Conservation (phyloP, 2,329 filamentous ascomycete species). For the Aaosphaeria pasadenensis region DNA sequence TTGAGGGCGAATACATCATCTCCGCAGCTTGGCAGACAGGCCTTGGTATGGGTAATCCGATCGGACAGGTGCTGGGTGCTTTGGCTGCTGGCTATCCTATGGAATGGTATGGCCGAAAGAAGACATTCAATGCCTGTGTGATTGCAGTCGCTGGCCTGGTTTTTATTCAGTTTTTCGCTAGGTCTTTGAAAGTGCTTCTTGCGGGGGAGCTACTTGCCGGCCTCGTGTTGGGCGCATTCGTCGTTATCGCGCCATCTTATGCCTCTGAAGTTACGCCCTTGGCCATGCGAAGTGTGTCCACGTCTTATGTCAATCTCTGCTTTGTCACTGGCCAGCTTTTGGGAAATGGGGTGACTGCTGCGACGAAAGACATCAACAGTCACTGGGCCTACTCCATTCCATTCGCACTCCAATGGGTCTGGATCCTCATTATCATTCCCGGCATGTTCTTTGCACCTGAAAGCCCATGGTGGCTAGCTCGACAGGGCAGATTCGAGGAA, state of each 20-base stretch:
- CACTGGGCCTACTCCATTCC: conserved; percentile 63
- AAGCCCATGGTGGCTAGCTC: conserved; percentile 73
- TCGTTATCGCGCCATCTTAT: conserved; percentile 58
- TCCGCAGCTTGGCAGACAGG: conserved; percentile 40
- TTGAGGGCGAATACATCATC: conserved; percentile 41
- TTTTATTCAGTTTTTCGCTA: conserved; percentile 63
- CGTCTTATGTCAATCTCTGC: conserved; percentile 60
- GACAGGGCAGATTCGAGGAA: conserved; percentile 59
- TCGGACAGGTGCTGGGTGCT: conserved; percentile 57
- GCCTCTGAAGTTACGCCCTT: conserved; percentile 64
- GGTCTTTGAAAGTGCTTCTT: conserved; percentile 54
- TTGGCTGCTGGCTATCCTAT: conserved; percentile 40
- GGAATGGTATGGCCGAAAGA: conserved; percentile 35
- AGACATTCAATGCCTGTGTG: conserved; percentile 18
- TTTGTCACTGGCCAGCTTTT: conserved; percentile 63
- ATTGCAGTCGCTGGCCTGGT: conserved; percentile 43
- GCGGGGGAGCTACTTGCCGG: conserved; percentile 60
- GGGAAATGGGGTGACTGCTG: conserved; percentile 41
- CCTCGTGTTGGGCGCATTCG: conserved; percentile 59
- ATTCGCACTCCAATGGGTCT: conserved; percentile 72
- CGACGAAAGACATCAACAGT: conserved; percentile 34
- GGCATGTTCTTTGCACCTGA: conserved; percentile 66
- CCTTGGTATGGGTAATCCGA: conserved; percentile 51
- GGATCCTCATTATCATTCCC: conserved; percentile 62
- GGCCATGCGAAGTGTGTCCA: conserved; percentile 56